phyloP scores from a whole-genome alignment of 2,329 filamentous ascomycete species.

The Aspergillus sp. region DNA sequence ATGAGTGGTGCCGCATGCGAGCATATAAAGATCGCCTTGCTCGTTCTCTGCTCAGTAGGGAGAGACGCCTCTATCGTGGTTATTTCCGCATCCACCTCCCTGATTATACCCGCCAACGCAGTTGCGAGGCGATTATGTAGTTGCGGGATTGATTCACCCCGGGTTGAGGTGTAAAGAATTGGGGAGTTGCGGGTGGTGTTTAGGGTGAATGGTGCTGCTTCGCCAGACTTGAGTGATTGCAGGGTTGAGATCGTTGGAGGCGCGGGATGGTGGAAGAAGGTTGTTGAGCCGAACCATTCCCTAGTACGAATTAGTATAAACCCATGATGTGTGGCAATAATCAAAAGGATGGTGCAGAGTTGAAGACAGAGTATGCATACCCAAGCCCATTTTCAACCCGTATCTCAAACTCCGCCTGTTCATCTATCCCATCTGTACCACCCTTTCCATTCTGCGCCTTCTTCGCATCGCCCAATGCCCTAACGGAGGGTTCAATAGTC shows the following conservation, averaged over 20 bases:
- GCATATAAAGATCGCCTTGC: constrained; percentile 70
- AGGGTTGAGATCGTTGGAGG: constrained; percentile 68
- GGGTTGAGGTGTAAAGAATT: constrained; percentile 65
- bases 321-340: not conserved
- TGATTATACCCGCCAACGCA: constrained; percentile 68
- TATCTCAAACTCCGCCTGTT: constrained; percentile 39
- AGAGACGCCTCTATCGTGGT: constrained; percentile 44
- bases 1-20: constrained; percentile 91
- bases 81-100: constrained; percentile 64
- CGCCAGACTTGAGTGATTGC: constrained; percentile 35
- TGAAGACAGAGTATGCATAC: constrained; percentile 17
- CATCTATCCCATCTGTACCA: constrained; percentile 31
- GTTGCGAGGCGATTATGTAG: constrained; percentile 78
- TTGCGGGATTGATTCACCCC: constrained; percentile 76
- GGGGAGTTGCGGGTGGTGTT: constrained; percentile 51
- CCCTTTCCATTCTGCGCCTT: not conserved
- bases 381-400: constrained; percentile 55
- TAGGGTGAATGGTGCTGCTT: not conserved
- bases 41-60: constrained; percentile 47
- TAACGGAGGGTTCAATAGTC: constrained; percentile 69
- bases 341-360: not conserved
- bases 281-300: constrained; percentile 84
- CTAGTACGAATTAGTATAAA: not conserved
- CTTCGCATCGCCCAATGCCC: constrained; percentile 30
- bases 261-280: constrained; percentile 79